A percentile compares a stretch with the other conserved stretches of the same genome.
phyloP scores from a whole-genome alignment of 108 stramenopile species.

The Pseudonitzschia delicatissima region DNA sequence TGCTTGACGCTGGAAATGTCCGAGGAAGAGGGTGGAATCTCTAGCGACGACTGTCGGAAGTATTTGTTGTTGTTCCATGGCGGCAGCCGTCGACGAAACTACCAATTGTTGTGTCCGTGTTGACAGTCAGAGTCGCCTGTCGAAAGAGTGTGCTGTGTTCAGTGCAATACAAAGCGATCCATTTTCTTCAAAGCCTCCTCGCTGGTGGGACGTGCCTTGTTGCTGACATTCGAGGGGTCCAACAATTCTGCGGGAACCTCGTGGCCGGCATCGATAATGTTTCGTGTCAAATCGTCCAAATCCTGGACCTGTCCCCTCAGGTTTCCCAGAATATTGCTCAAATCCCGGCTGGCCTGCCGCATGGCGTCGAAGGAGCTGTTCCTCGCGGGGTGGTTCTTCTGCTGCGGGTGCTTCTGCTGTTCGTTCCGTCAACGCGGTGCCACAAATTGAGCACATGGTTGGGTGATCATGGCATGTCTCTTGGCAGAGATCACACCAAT shows the following conservation, averaged over 20 bases:
- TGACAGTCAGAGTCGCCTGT: conserved; percentile 25
- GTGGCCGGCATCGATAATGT: conserved; percentile 14
- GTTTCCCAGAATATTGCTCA: conserved; percentile 19
- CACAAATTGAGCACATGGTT: conserved; percentile 51
- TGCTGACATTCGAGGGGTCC: conserved; percentile 24
- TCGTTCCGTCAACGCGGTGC: conserved; percentile 26
- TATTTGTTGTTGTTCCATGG: too few relatives aligned
- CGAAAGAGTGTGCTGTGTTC: conserved; percentile 34
- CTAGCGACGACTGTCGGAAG: too few relatives aligned
- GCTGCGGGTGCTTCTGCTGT: neutral
- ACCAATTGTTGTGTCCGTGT: too few relatives aligned
- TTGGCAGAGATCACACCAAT: conserved; percentile 50
- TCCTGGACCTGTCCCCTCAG: conserved; percentile 22
- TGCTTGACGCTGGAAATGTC: neutral
- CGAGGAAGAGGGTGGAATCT: neutral
- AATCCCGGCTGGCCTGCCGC: conserved; percentile 20
- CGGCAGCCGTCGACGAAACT: too few relatives aligned
- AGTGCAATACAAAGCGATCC: conserved; percentile 29
- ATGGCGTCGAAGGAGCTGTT: conserved; percentile 9
- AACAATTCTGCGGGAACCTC: conserved; percentile 30
- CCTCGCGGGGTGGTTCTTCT: neutral
- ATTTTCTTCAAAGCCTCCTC: conserved; percentile 21
- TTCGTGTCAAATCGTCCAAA: conserved; percentile 1
- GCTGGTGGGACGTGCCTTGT: conserved; percentile 36
- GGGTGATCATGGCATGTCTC: conserved; percentile 47